phyloP scores from a whole-genome alignment of 108 stramenopile genomes.

The Skeletonema costatum region DNA sequence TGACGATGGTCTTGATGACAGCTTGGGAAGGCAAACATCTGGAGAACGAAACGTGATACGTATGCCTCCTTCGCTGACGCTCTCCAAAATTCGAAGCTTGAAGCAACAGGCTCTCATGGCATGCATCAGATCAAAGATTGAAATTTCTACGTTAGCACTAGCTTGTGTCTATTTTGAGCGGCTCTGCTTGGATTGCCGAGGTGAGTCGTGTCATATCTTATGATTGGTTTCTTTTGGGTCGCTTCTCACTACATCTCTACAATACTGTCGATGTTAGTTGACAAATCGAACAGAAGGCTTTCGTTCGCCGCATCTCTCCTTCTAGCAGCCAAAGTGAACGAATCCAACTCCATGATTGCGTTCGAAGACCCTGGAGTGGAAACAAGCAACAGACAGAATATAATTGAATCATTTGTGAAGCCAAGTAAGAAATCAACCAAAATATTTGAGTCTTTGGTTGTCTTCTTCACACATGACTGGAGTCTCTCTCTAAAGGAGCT shows the following conservation, averaged over 20 bases:
- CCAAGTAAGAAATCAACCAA: constrained; percentile 67
- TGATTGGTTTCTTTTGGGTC: not conserved
- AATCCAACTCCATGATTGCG: constrained; percentile 66
- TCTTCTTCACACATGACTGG: constrained; percentile 90
- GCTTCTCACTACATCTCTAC: not conserved
- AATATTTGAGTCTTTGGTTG: constrained; percentile 80
- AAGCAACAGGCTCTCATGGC: constrained; percentile 86
- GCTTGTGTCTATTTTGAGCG: constrained; percentile 93
- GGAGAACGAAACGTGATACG: constrained; percentile 58
- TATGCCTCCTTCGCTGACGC: constrained; percentile 93
- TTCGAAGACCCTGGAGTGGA: constrained; percentile 45
- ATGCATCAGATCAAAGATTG: constrained; percentile 73
- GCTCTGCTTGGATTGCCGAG: constrained; percentile 85
- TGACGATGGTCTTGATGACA: constrained; percentile 23
- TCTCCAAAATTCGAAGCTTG: constrained; percentile 87
- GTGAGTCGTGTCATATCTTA: not conserved
- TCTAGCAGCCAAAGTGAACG: constrained; percentile 89
- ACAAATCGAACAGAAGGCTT: constrained; percentile 90
- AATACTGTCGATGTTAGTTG: constrained; percentile 43
- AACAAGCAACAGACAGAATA: constrained; percentile 27
- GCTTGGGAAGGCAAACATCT: constrained; percentile 29
- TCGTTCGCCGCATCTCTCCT: constrained; percentile 92
- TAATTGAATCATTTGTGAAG: constrained; percentile 64
- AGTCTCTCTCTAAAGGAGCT: constrained; percentile 73
- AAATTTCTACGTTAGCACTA: constrained; percentile 88